phyloP scores from a whole-genome alignment of 768 basidiomycete species.

The Porphyrellus cyaneotinctus region DNA sequence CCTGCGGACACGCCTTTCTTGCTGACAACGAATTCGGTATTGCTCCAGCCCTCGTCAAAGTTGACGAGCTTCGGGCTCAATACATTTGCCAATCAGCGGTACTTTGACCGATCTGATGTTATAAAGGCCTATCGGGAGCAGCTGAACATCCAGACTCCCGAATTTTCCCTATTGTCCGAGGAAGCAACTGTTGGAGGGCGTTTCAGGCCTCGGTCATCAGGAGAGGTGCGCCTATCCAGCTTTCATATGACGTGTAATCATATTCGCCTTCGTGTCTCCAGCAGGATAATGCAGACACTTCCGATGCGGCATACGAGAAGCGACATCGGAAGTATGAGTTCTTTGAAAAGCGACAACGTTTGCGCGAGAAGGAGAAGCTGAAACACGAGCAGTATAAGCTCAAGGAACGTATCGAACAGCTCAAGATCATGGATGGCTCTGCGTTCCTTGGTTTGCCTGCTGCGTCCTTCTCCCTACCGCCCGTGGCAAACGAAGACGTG shows the following conservation, averaged over 20 bases:
- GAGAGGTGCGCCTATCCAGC: constrained; percentile 54
- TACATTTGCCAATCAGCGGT: constrained; percentile 58
- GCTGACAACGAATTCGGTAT: constrained; percentile 66
- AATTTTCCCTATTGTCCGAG: constrained; percentile 48
- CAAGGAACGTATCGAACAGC: constrained; percentile 82
- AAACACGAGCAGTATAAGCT: constrained; percentile 91
- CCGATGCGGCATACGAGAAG: constrained; percentile 76
- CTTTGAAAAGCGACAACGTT: constrained; percentile 79
- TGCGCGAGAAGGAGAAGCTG: constrained; percentile 88
- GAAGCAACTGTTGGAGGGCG: constrained; percentile 60
- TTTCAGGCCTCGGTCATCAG: constrained; percentile 63
- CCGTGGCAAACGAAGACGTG: constrained; percentile 22
- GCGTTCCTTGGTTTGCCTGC: constrained; percentile 65
- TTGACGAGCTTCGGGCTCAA: constrained; percentile 46
- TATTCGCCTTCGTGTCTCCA: constrained; percentile 7
- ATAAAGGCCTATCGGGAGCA: constrained; percentile 67
- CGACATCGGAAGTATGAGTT: constrained; percentile 84
- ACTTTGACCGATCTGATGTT: constrained; percentile 77
- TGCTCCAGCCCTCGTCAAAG: constrained; percentile 40
- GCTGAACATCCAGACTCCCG: constrained; percentile 72
- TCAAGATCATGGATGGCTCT: constrained; percentile 65
- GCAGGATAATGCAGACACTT: constrained; percentile 61
- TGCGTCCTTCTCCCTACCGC: constrained; percentile 46
- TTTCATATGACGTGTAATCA: constrained; percentile 5
- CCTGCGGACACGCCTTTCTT: constrained; percentile 62